These are phyloP conservation scores for Xylaria cubensis DNA, from an alignment of 495 filamentous ascomycete species.

Conservation along the genomic window DNA sequence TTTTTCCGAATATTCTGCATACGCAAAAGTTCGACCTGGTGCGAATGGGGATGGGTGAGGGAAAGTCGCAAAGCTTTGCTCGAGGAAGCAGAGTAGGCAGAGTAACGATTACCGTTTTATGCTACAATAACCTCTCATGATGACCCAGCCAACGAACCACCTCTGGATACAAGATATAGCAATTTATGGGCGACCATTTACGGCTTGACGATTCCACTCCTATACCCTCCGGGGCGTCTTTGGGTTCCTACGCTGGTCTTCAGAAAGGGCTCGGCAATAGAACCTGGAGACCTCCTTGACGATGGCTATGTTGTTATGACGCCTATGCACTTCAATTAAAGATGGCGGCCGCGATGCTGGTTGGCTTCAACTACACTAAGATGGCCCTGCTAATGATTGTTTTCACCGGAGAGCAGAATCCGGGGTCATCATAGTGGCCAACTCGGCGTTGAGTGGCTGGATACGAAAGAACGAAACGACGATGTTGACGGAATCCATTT, in stretches of 20 bases:
- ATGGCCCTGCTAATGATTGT: slow-evolving; percentile 40
- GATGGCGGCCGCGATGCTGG: slow-evolving; percentile 38
- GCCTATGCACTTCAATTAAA: slow-evolving; percentile 44
- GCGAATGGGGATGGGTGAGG: slow-evolving; percentile 38
- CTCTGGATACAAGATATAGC: slow-evolving; percentile 47
- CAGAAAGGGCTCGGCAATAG: slow-evolving; percentile 31
- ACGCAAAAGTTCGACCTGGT: slow-evolving; percentile 35
- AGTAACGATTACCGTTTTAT: slow-evolving; percentile 30
- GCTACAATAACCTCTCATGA: slow-evolving; percentile 43
- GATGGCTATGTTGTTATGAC: slow-evolving; percentile 48
- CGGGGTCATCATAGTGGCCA: slow-evolving; percentile 20
- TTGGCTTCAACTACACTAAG: slow-evolving; percentile 33
- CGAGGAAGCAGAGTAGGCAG: slow-evolving; percentile 37
- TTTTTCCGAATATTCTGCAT: slow-evolving; percentile 35
- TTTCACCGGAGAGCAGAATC: slow-evolving; percentile 25
- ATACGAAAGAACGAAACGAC: slow-evolving; percentile 30
- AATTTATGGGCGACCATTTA: slow-evolving; percentile 47
- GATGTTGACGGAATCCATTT: slow-evolving; percentile 28
- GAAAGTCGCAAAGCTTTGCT: slow-evolving; percentile 35
- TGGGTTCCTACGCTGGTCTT: slow-evolving; percentile 34
- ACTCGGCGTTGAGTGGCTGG: slow-evolving; percentile 14
- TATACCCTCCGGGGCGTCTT: slow-evolving; percentile 44
- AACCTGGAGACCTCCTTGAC: slow-evolving; percentile 41
- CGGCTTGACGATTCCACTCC: slow-evolving; percentile 47
- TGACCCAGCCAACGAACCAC: slow-evolving; percentile 43